Evolutionary conservation across 169 alveolate species (phyloP).

Genomic region (Cystoisospora suis): DNA sequence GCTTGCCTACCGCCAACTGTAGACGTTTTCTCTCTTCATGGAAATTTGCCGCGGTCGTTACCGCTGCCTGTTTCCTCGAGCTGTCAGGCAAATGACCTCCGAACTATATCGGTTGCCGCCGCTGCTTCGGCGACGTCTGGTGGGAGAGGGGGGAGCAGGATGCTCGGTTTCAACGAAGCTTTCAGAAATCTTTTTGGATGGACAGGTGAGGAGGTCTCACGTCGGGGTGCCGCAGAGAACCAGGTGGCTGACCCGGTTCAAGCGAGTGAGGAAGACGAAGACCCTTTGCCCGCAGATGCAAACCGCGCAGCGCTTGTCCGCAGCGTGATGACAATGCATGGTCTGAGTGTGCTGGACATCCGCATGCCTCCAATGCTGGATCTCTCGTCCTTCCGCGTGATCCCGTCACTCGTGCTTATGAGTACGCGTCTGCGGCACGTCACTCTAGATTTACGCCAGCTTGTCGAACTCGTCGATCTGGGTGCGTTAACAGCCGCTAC

Average conservation of each 20-base stretch:
- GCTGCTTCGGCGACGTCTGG: background rate
- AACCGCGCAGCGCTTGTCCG: background rate
- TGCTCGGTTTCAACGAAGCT: background rate
- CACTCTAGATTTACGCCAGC: background rate
- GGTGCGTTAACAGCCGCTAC: background rate
- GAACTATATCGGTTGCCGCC: background rate
- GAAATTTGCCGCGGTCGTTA: background rate
- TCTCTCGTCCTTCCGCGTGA: background rate
- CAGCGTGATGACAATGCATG: slow-evolving; percentile 11
- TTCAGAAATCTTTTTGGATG: background rate
- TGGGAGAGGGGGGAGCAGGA: background rate
- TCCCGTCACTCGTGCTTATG: slow-evolving; percentile 3
- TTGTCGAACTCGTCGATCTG: background rate
- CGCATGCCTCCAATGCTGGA: slow-evolving; percentile 5
- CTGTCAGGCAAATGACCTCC: background rate
- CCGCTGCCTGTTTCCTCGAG: background rate
- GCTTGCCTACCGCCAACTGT: background rate
- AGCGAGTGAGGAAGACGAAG: background rate
- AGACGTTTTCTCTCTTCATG: background rate
- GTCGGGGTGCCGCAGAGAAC: background rate
- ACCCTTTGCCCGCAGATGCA: background rate
- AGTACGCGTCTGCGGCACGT: background rate
- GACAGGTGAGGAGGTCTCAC: background rate
- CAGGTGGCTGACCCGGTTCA: background rate
- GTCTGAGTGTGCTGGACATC: background rate